Evolutionary conservation across 371 early-diverging fungal genomes (phyloP).

Genomic region (Umbelopsis sp.): DNA sequence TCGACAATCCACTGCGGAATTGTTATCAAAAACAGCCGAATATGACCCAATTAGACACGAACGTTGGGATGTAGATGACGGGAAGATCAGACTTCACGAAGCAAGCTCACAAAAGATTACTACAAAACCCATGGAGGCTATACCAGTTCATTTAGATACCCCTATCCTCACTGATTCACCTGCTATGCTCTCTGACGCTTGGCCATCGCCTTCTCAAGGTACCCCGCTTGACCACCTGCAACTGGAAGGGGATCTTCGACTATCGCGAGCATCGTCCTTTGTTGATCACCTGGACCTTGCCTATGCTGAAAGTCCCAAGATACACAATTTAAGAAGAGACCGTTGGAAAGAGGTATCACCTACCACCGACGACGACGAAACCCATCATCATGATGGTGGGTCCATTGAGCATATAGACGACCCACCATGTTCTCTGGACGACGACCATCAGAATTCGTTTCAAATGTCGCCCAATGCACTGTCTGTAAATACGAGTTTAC

Average conservation of each 20-base stretch:
- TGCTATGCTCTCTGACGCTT: background rate
- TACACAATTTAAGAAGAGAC: background rate
- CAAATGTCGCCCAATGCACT: background rate
- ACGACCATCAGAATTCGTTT: background rate
- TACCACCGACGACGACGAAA: too few species aligned
- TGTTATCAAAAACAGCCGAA: background rate
- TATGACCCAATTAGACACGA: background rate
- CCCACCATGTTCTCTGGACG: background rate
- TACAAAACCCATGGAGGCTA: background rate
- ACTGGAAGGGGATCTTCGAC: conserved; percentile 1
- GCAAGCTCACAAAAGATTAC: background rate
- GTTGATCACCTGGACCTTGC: conserved; percentile 4
- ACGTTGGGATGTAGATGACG: background rate
- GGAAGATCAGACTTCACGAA: background rate
- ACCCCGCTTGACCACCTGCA: background rate
- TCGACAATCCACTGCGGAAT: conserved; percentile 7
- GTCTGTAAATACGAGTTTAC: background rate
- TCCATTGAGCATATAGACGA: background rate
- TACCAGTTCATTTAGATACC: background rate
- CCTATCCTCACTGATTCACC: background rate
- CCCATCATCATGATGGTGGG: background rate
- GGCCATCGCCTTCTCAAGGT: background rate
- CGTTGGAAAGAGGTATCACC: background rate
- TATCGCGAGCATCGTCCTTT: conserved; percentile 9
- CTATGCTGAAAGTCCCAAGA: background rate